These are phyloP conservation scores for Oryza rufipogon DNA, from an alignment of 176 grass and related monocot species.

Conservation along the genomic window DNA sequence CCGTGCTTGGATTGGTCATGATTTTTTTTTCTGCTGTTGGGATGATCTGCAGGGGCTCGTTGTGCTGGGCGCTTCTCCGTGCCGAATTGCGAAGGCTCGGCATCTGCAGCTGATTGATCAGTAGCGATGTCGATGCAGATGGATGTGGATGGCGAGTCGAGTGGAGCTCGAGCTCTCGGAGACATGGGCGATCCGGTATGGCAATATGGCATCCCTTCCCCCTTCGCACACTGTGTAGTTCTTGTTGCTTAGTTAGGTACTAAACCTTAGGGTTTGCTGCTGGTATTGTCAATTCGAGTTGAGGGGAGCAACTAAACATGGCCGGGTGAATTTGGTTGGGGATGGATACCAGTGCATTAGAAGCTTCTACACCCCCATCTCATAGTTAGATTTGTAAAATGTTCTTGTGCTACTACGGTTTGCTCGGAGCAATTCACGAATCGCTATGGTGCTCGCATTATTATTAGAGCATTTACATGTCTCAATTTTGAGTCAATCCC, in stretches of 20 bases:
- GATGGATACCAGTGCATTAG: background rate
- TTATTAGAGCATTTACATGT: background rate
- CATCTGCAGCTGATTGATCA: background rate
- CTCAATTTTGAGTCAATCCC: background rate
- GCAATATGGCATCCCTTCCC: background rate
- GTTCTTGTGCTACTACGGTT: background rate
- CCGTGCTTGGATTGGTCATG: conserved; percentile 1
- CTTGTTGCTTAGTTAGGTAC: background rate
- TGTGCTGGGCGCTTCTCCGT: background rate
- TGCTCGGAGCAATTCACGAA: background rate
- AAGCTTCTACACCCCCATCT: background rate
- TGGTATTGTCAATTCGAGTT: background rate
- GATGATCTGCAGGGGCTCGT: background rate
- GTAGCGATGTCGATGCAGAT: conserved; percentile 36
- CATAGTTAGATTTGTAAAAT: background rate
- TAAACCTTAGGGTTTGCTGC: conserved; percentile 7
- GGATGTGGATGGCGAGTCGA: conserved; percentile 32
- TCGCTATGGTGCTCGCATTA: background rate
- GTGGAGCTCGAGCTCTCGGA: background rate
- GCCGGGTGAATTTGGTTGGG: background rate
- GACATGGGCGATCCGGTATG: conserved; percentile 40
- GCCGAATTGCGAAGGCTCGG: background rate
- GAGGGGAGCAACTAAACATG: background rate
- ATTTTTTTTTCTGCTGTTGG: background rate
- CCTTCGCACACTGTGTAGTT: background rate